phyloP scores from a whole-genome alignment of 2,329 filamentous ascomycete species.

The Penicillium sp. region DNA sequence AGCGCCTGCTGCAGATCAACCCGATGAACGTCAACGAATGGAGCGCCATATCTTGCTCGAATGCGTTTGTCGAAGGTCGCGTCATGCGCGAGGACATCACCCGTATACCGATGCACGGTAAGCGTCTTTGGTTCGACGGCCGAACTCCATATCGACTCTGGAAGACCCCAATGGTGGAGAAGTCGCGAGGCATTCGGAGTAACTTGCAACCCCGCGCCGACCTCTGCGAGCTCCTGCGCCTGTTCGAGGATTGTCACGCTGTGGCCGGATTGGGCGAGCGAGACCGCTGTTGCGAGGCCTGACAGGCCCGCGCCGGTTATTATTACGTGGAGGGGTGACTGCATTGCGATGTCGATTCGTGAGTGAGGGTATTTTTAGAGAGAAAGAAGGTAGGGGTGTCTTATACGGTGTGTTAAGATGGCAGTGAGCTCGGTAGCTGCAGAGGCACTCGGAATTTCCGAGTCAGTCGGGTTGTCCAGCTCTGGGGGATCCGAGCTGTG shows the following conservation, averaged over 20 bases:
- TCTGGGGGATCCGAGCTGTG: neutral
- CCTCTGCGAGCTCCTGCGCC: conserved; percentile 38
- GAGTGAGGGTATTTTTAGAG: neutral
- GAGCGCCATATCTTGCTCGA: conserved; percentile 59
- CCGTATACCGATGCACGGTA: conserved; percentile 42
- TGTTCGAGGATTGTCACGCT: conserved; percentile 36
- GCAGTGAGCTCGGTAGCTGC: neutral
- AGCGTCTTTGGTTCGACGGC: conserved; percentile 39
- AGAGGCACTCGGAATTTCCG: neutral
- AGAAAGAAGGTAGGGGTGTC: neutral
- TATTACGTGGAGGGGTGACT: conserved; percentile 31
- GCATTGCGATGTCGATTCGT: neutral
- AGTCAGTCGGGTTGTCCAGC: neutral
- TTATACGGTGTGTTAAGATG: neutral
- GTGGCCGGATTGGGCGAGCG: conserved; percentile 32
- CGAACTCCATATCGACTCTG: conserved; percentile 31
- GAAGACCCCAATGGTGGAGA: conserved; percentile 36
- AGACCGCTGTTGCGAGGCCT: conserved; percentile 38
- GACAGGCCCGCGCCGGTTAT: conserved; percentile 39
- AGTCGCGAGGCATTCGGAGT: conserved; percentile 40
- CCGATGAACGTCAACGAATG: conserved; percentile 66
- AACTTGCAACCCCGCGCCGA: conserved; percentile 71
- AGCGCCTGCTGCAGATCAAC: conserved; percentile 65
- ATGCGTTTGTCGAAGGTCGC: conserved; percentile 60
- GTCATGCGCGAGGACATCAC: conserved; percentile 50